Evolutionary conservation across 495 filamentous ascomycete species (phyloP).

Genomic region (Chlorociboria aeruginascens): DNA sequence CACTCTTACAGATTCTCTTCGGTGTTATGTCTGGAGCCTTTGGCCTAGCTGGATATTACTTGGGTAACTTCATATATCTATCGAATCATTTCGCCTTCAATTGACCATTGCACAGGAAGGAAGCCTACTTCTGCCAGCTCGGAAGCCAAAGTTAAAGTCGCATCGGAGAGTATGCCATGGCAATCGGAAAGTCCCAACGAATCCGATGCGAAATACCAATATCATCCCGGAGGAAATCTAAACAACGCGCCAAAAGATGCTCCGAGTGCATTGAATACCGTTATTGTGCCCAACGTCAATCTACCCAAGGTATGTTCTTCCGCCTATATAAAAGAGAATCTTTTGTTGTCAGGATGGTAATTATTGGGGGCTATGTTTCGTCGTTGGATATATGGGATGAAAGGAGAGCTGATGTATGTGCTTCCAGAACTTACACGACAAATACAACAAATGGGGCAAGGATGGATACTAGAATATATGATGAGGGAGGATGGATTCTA

Average conservation of each 20-base stretch:
- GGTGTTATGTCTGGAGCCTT: constrained; percentile 87
- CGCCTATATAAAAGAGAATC: background rate
- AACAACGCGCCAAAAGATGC: constrained; percentile 70
- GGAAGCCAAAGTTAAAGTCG: constrained; percentile 65
- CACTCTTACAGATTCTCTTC: constrained; percentile 57
- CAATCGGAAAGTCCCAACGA: constrained; percentile 44
- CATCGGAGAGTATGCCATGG: constrained; percentile 77
- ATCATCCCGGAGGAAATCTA: constrained; percentile 81
- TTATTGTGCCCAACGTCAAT: constrained; percentile 85
- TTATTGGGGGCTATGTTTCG: background rate
- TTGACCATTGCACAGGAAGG: constrained; percentile 42
- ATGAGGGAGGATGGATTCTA: background rate
- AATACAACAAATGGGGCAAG: constrained; percentile 98
- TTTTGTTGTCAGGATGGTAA: background rate
- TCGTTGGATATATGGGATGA: too few species aligned
- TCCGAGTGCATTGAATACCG: constrained; percentile 86
- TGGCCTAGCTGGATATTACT: constrained; percentile 78
- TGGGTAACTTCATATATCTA: constrained; percentile 34
- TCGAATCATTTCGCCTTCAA: background rate
- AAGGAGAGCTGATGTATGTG: constrained; percentile 15
- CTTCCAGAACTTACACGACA: constrained; percentile 71
- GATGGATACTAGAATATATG: constrained; percentile 41
- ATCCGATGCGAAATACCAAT: constrained; percentile 30
- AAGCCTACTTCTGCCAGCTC: constrained; percentile 77
- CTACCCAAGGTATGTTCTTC: constrained; percentile 63